phyloP scores from a whole-genome alignment of 176 grass and related monocot genomes.

The Zoysia pacifica region DNA sequence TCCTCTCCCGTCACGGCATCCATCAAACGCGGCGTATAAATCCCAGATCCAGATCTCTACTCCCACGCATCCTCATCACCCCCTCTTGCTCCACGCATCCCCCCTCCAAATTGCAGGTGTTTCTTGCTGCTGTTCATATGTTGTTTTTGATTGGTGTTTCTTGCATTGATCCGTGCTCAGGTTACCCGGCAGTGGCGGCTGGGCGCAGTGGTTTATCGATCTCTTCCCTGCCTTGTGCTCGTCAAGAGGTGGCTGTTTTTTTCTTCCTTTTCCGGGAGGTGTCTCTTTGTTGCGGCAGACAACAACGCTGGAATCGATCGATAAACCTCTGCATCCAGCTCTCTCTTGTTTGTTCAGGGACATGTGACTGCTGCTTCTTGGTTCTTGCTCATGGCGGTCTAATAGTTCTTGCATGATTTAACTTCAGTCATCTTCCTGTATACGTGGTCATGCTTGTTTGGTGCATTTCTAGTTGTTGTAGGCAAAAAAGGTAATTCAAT shows the following conservation, averaged over 20 bases:
- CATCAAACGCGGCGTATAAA: constrained; percentile 47
- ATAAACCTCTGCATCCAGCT: constrained; percentile 99
- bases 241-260: constrained; percentile 28
- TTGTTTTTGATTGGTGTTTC: background rate
- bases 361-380: constrained; percentile 16
- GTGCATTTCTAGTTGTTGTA: no score
- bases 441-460: background rate
- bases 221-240: constrained; percentile 81
- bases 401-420: constrained; percentile 13
- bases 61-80: constrained; percentile 1
- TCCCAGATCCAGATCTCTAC: constrained; percentile 59
- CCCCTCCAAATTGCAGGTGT: constrained; percentile 14
- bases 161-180: constrained; percentile 12
- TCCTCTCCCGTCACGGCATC: constrained; percentile 31
- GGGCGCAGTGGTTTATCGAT: constrained; percentile 97
- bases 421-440: background rate
- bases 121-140: background rate
- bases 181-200: constrained; percentile 45
- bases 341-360: constrained; percentile 29
- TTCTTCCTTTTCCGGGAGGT: background rate
- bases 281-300: constrained; percentile 34
- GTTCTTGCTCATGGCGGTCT: background rate
- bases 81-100: background rate
- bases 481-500: background rate
- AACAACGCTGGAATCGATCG: constrained; percentile 90